A percentile compares a stretch with the other conserved stretches of the same genome.
These are phyloP conservation scores for Penicillium corylophilum DNA, from an alignment of 2,329 filamentous ascomycete species.

Conservation along the genomic window DNA sequence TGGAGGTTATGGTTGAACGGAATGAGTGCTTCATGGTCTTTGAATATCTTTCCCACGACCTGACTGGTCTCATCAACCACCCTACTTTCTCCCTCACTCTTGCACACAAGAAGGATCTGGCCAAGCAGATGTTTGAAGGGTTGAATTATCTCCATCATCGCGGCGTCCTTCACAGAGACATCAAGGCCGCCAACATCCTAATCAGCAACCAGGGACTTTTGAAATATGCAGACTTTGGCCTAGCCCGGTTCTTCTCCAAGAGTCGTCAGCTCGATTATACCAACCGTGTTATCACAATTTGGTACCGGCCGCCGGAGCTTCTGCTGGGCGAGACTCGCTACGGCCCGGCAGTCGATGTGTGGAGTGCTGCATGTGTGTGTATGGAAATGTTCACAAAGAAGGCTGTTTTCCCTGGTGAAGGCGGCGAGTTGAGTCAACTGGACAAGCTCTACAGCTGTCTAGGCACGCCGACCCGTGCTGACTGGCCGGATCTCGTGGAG, in stretches of 20 bases:
- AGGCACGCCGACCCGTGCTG: slow-evolving; percentile 77
- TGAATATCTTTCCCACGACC: slow-evolving; percentile 92
- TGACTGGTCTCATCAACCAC: slow-evolving; percentile 93
- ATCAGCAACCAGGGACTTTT: slow-evolving; percentile 85
- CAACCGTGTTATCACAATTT: slow-evolving; percentile 97
- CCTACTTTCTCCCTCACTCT: slow-evolving; percentile 82
- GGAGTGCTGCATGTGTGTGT: slow-evolving; percentile 95
- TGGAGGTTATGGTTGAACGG: slow-evolving; percentile 98
- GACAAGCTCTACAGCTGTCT: slow-evolving; percentile 95
- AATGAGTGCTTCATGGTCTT: slow-evolving; percentile 99
- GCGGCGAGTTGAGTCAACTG: slow-evolving; percentile 91
- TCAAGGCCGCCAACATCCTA: slow-evolving; percentile 96
- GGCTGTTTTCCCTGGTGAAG: slow-evolving; percentile 93
- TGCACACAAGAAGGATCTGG: slow-evolving; percentile 88
- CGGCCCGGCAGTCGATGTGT: slow-evolving; percentile 86
- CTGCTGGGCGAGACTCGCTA: slow-evolving; percentile 88
- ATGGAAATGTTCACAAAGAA: slow-evolving; percentile 93
- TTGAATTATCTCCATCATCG: slow-evolving; percentile 89
- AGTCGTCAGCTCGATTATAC: slow-evolving; percentile 91
- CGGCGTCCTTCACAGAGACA: slow-evolving; percentile 94
- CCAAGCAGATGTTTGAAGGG: slow-evolving; percentile 88
- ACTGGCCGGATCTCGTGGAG: slow-evolving; percentile 88
- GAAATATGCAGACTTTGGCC: slow-evolving; percentile 92
- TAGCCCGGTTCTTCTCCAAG: slow-evolving; percentile 95
- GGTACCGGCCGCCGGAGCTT: slow-evolving; percentile 92